Percentiles rank a stretch among this genome's conserved stretches.
These are phyloP conservation scores for Botrytis pseudocinerea DNA, from an alignment of 2,329 filamentous ascomycete genomes.

Conservation along the genomic window DNA sequence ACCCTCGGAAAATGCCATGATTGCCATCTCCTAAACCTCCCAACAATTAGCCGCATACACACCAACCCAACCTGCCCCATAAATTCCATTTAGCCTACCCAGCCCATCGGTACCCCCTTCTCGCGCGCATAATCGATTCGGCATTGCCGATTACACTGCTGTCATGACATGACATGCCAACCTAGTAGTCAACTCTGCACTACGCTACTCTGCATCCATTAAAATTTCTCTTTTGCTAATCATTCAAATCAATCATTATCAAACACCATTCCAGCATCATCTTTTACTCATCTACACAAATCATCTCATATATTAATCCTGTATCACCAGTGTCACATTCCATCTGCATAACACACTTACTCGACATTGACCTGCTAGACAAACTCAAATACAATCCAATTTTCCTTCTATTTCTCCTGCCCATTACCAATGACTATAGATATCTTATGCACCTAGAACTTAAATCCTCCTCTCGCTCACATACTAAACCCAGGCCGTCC, in stretches of 20 bases:
- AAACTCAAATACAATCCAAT: neutral
- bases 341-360: neutral
- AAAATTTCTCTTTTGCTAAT: neutral
- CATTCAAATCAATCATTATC: neutral
- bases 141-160: neutral
- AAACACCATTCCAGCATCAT: neutral
- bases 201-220: neutral
- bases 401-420: neutral
- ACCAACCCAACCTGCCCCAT: neutral
- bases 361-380: neutral
- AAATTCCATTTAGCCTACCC: slow-evolving; percentile 1
- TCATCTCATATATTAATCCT: neutral
- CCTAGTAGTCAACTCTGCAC: neutral
- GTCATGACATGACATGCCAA: neutral
- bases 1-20: neutral
- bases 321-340: neutral
- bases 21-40: neutral
- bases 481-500: neutral
- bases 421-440: neutral
- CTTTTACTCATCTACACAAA: neutral
- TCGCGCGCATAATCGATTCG: neutral
- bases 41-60: neutral
- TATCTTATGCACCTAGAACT: neutral
- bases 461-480: neutral
- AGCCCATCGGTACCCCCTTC: neutral